Evolutionary conservation across 1,284 basidiomycete genomes (phyloP).

Genomic region (Tilletia horrida): DNA sequence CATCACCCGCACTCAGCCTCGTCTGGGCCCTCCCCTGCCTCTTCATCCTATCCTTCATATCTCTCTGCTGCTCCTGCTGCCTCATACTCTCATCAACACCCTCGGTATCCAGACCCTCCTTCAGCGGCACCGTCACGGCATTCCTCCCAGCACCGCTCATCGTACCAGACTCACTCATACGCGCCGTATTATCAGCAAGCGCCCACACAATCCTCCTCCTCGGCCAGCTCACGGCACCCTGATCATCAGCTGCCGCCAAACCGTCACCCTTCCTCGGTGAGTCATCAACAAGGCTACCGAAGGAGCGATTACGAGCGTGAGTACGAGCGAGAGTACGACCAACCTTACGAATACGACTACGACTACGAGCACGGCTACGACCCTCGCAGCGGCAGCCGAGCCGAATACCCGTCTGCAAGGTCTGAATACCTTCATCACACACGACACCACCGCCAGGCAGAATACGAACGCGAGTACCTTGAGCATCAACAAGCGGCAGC

Average conservation of each 20-base stretch:
- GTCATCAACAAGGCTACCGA: neutral
- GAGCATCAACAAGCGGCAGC: neutral
- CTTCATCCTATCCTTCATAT: no score
- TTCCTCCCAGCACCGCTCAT: neutral
- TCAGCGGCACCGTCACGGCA: neutral
- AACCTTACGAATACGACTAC: constrained; percentile 4
- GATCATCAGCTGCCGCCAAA: neutral
- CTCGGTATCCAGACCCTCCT: neutral
- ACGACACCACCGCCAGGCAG: neutral
- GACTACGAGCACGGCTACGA: constrained; percentile 1
- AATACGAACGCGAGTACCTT: neutral
- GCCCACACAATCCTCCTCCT: neutral
- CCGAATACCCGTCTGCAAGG: neutral
- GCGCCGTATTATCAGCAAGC: neutral
- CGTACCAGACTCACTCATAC: neutral
- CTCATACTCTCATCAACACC: neutral
- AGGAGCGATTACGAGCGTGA: constrained; percentile 4
- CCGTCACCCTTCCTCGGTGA: neutral
- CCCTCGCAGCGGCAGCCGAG: neutral
- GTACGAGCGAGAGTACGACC: constrained; percentile 6
- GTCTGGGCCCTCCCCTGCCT: no score
- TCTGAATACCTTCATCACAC: neutral
- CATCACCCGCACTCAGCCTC: no score
- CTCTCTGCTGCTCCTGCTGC: neutral
- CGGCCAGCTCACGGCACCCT: neutral